Conservation (phyloP, 331 rosid genomes). For the Cydonia oblonga region DNA sequence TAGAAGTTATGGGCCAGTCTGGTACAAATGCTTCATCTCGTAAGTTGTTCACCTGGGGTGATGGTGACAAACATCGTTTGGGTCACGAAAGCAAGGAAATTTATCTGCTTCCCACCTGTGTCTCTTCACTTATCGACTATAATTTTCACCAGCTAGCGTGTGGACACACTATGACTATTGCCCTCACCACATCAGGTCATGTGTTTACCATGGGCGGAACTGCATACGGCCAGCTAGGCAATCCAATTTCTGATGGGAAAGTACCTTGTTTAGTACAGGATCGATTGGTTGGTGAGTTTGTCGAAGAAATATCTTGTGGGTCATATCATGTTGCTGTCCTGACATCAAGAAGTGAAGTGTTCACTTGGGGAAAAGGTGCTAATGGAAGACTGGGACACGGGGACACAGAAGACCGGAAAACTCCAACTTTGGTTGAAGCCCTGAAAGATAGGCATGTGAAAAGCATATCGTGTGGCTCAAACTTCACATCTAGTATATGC, state of each 20-base stretch:
- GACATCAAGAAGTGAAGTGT: constrained; percentile 86
- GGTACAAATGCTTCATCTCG: constrained; percentile 38
- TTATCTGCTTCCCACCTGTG: constrained; percentile 73
- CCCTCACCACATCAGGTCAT: constrained; percentile 85
- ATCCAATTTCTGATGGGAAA: constrained; percentile 68
- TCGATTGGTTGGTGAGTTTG: constrained; percentile 75
- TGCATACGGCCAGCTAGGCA: constrained; percentile 76
- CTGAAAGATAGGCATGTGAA: constrained; percentile 77
- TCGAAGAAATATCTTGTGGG: constrained; percentile 85
- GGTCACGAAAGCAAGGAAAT: constrained; percentile 82
- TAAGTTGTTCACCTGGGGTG: constrained; percentile 92
- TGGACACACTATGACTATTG: constrained; percentile 72
- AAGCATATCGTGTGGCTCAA: constrained; percentile 69
- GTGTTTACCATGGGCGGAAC: constrained; percentile 76
- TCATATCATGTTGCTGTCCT: constrained; percentile 63
- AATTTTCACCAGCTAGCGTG: constrained; percentile 77
- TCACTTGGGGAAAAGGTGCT: constrained; percentile 92
- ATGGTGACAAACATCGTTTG: constrained; percentile 77
- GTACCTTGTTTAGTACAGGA: constrained; percentile 68
- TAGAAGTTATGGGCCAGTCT: constrained; percentile 53
- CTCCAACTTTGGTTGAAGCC: constrained; percentile 77
- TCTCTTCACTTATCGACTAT: constrained; percentile 72
- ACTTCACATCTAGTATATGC: constrained; percentile 73
- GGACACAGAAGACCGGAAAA: constrained; percentile 47
- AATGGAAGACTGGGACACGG: constrained; percentile 94